phyloP scores from a whole-genome alignment of 1,139 yeast genomes.

The Blastobotrys buckinghamii region DNA sequence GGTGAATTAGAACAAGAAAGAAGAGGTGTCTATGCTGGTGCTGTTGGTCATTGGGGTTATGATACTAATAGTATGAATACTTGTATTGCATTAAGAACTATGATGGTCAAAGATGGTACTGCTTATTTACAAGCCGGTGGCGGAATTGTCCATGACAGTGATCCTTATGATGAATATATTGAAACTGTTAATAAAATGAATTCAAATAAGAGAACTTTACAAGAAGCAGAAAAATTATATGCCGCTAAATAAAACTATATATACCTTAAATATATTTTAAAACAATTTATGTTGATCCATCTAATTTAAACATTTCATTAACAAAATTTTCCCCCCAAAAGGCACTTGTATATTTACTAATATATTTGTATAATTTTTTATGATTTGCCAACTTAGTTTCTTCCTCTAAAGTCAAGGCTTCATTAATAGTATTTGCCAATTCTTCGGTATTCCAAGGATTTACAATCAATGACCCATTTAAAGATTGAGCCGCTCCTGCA shows the following conservation, averaged over 20 bases:
- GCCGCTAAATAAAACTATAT: background rate
- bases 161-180: slow-evolving; percentile 88
- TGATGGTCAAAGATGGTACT: slow-evolving; percentile 85
- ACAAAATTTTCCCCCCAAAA: slow-evolving; percentile 98
- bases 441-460: slow-evolving; percentile 99
- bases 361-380: slow-evolving; percentile 75
- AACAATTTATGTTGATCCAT: background rate
- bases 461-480: slow-evolving; percentile 88
- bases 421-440: slow-evolving; percentile 76
- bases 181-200: slow-evolving; percentile 97
- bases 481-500: slow-evolving; percentile 98
- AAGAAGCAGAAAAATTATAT: slow-evolving; percentile 86
- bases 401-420: slow-evolving; percentile 76
- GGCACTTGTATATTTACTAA: slow-evolving; percentile 87
- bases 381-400: slow-evolving; percentile 77
- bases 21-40: slow-evolving; percentile 97
- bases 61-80: slow-evolving; percentile 93
- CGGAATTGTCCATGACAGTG: slow-evolving; percentile 93
- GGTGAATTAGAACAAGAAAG: slow-evolving; percentile 85
- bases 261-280: background rate
- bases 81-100: slow-evolving; percentile 93
- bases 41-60: slow-evolving; percentile 98
- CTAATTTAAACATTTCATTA: slow-evolving; percentile 50
- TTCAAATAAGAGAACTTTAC: slow-evolving; percentile 84
- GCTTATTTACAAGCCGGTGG: slow-evolving; percentile 98